Base-by-base conservation (phyloP, 2,329 filamentous ascomycete species). In the Apiospora rasikravindrae region DNA sequence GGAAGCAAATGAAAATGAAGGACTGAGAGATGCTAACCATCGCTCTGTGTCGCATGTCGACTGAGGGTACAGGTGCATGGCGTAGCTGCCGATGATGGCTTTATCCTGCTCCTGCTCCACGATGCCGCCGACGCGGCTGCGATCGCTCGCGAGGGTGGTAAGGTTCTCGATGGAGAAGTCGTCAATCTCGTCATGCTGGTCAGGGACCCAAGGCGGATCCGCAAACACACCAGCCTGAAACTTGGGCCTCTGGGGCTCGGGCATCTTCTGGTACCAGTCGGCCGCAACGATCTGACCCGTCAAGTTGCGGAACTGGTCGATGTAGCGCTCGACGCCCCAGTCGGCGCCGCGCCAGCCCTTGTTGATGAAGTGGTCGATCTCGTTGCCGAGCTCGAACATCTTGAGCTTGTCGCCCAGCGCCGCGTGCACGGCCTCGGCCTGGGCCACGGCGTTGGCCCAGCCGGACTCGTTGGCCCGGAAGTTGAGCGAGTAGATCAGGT, bases 51-150 rank as follows among this genome's bases (percentile, higher is more conserved):
- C 79, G 74, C 79, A 81, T 37, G 79, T 81, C 26, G 78, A 81
- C 75, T 84, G 82, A 51, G 83, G 82, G 70, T 82, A 82, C 26
- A 83, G 75, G 67, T 82, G 81, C 45, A 77, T 77, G 16, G 79
- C 77, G 66, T 82, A 83, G 68, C 77, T 80, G 8, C 79, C 81
- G 45, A 78, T 77, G 73, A 80, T 77, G 73, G 77, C 78, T 49
- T 77, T 77, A 69, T 83, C 80, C 44, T 76, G 74, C 5, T 77
- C 73, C 45, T 75, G 73, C 66, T 79, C 77, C 8, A 71, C 73
- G 11, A 78, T 74, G 1, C 77, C 72, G 37, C 74, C 69, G 3
- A 14, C 33, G 1, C 33, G 29, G 57, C 57, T 40, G 22, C 22
- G 57, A 10, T 64, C 57, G 69, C 71, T 67, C 44, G 74, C 73